Evolutionary conservation across 2,329 filamentous ascomycete genomes (phyloP).

Genomic region (Huntiella savannae): DNA sequence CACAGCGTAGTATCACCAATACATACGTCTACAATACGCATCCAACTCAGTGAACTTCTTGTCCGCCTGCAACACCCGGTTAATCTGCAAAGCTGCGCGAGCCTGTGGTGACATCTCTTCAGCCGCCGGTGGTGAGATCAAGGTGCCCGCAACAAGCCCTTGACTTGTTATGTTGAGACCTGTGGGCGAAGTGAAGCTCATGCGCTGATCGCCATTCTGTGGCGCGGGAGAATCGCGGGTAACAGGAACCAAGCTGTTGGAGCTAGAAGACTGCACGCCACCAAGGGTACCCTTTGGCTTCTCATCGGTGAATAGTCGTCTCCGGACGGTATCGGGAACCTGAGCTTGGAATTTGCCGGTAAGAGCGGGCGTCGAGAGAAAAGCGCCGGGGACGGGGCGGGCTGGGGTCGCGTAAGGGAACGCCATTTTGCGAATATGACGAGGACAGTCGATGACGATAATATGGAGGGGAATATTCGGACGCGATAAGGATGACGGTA

Average conservation of each 20-base stretch:
- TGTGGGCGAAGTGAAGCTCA: constrained; percentile 7
- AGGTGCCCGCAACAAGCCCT: constrained; percentile 7
- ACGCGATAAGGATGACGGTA: no score
- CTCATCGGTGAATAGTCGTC: constrained; percentile 29
- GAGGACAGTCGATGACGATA: background rate
- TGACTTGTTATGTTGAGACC: constrained; percentile 4
- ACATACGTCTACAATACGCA: constrained; percentile 71
- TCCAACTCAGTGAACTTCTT: constrained; percentile 76
- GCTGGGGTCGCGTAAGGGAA: constrained; percentile 43
- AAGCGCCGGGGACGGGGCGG: constrained; percentile 57
- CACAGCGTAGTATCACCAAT: background rate
- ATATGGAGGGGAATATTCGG: no score
- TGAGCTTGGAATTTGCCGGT: constrained; percentile 19
- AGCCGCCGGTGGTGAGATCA: constrained; percentile 12
- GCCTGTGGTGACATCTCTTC: constrained; percentile 46
- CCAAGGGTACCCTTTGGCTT: background rate
- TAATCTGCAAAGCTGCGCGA: constrained; percentile 68
- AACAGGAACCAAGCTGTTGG: background rate
- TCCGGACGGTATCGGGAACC: constrained; percentile 27
- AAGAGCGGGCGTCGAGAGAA: constrained; percentile 53
- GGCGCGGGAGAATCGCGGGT: constrained; percentile 12
- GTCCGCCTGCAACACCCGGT: constrained; percentile 56
- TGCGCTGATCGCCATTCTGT: constrained; percentile 12
- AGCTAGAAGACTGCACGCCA: background rate
- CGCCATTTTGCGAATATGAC: constrained; percentile 24